Base-by-base conservation (phyloP, 129 eudicot species). In the Deinandra increscens region DNA sequence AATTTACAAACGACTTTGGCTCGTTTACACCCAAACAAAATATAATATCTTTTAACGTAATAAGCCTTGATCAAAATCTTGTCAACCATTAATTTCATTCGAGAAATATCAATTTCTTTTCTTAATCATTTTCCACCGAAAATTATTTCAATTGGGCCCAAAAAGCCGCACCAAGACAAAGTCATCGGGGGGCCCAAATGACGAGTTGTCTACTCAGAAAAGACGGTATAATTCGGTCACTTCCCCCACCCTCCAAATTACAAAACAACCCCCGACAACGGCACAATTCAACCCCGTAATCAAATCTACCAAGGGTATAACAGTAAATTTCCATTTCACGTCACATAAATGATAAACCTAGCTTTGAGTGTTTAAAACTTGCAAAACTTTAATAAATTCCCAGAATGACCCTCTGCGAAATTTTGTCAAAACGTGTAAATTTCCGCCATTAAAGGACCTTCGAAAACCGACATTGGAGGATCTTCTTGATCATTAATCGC, bases 391-490 rank as follows among this genome's bases (percentile, higher is more conserved):
- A n/a, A n/a, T n/a, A n/a, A 69, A 81, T 49, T 68, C 85, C 82
- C 72, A 42, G 42, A 23, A 18, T 46, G 9, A 69, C 73, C 55
- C 14, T 70, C 50, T 17, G 51, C 20, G 33, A 61, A 61, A 60
- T 39, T 62, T 74, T 63, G 49, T 37, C 64, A 39, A n/a, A 38
- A 42, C 64, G 70, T 75, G 46, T 80, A 20, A 33, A 34, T 11
- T 22, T 36, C 68, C 9, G 17, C 63, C 53, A 69, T 31, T 50
- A 58, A 70, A 10, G 15, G 8, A 78, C 55, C 64, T 42, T 74
- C 66, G 50, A 26, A 29, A 68, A 54, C 76, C 81, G 69, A 82
- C 85, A 61, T 72, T 72, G 56, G 5, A 76, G 62, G 53, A 42
- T 18, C 71, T 62, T 48, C 39, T n/a, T 61, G 22, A 13, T 14